Evolutionary conservation across 163 green algal species (phyloP), one percentile per base, ranked within the genome.

Genomic region (Chlamydomonas reinhardtii): DNA sequence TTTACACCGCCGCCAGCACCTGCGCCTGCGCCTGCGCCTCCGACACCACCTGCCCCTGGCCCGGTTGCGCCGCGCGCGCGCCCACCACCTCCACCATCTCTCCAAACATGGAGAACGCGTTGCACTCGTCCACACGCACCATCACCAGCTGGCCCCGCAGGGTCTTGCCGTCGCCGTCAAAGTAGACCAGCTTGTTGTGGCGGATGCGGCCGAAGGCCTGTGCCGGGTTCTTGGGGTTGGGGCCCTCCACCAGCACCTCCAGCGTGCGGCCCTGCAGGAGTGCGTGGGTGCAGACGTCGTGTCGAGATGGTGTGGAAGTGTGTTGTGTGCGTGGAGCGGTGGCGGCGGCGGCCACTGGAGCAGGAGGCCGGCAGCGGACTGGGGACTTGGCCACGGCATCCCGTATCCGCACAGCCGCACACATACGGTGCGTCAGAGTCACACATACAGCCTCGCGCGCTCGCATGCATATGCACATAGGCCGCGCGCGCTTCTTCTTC

Each of bases 151-250:
- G 74, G 19, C 94, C 95, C 74, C 94, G 94, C 54, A 98, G 91
- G 84, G 52, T 79, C 5, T 84, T 85, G 0, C 92, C 93, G 74
- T 97, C 91, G 0, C 95, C 97, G 32, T 93, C 76, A 81, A 99
- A 99, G 93, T 98, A 99, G 29, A 93, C 92, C 59, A 99, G 90
- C 90, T 98, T 98, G 92, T 99, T 99, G 91, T 97, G 95, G 25
- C 94, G 91, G 66, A 93, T 97, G 85, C 97, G 91, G 22, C 97
- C 97, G 85, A 96, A 96, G 1, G 97, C 95, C 90, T 98, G 93
- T 32, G 43, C 43, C 6, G 48, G 62, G 64, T 93, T 85, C 59
- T 93, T 87, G 5, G 95, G 94, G 90, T 99, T 98, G 27, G 89
- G 70, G 5, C 94, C 95, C 93, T 98, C 96, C 72, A 98, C 96